phyloP scores from a whole-genome alignment of 805 yeast genomes.

The Monosporozyma aquatica region DNA sequence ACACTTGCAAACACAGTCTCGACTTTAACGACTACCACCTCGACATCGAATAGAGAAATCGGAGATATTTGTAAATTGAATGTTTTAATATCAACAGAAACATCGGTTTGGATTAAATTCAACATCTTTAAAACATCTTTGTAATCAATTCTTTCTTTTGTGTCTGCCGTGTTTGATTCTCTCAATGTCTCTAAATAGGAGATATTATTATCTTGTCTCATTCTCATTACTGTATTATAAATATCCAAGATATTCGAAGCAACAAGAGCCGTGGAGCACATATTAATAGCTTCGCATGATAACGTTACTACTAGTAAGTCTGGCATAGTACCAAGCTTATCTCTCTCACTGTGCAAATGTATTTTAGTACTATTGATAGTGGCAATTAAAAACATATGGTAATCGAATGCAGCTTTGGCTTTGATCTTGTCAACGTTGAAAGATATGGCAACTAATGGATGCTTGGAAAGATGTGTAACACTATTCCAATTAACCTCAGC shows the following conservation, averaged over 20 bases:
- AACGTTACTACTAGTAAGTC: slow-evolving; percentile 53
- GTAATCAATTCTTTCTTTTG: slow-evolving; percentile 18
- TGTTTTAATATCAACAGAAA: slow-evolving; percentile 51
- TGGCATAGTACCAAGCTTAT: slow-evolving; percentile 34
- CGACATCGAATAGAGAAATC: slow-evolving; percentile 66
- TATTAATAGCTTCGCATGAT: slow-evolving; percentile 42
- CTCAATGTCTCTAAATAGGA: slow-evolving; percentile 69
- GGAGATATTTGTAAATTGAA: slow-evolving; percentile 68
- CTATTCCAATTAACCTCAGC: slow-evolving; percentile 67
- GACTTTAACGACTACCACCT: slow-evolving; percentile 56
- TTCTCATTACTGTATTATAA: slow-evolving; percentile 56
- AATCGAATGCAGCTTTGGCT: slow-evolving; percentile 66
- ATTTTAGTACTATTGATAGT: slow-evolving; percentile 40
- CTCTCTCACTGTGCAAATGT: slow-evolving; percentile 62
- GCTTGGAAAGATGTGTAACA: slow-evolving; percentile 34
- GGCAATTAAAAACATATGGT: slow-evolving; percentile 70
- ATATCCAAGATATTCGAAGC: slow-evolving; percentile 79
- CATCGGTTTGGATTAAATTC: slow-evolving; percentile 48
- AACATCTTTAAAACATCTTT: slow-evolving; percentile 26
- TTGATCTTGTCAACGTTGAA: slow-evolving; percentile 48
- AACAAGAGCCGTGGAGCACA: slow-evolving; percentile 74
- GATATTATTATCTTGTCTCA: slow-evolving; percentile 60
- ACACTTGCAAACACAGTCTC: slow-evolving; percentile 46
- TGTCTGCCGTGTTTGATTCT: slow-evolving; percentile 39
- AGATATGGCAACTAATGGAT: slow-evolving; percentile 62